A percentile compares a stretch with the other conserved stretches of the same genome.
phyloP scores from a whole-genome alignment of 345 rosid species.

The Camelina sativa region DNA sequence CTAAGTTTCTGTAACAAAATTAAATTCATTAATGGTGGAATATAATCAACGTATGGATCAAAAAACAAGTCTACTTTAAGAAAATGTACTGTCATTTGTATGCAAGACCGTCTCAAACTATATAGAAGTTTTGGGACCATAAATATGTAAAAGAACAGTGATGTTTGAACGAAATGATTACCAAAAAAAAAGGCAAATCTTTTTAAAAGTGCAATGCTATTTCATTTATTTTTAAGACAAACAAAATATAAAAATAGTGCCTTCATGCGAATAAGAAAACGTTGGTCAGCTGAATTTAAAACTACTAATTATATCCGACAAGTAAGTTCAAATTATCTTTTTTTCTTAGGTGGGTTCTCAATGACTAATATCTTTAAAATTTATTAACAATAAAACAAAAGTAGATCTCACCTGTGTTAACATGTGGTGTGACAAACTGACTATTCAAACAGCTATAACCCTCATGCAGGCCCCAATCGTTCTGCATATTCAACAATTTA shows the following conservation, averaged over 20 bases:
- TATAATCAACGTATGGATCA: not conserved
- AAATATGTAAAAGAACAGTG: not conserved
- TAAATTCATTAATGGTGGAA: not conserved
- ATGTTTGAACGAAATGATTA: conserved; percentile 1
- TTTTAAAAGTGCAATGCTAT: not conserved
- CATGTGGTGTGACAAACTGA: conserved; percentile 40
- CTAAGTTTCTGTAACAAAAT: not conserved
- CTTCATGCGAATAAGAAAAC: not conserved
- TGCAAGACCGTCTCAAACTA: not conserved
- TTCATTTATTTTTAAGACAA: not conserved
- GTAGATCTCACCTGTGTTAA: conserved; percentile 46
- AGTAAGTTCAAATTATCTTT: not conserved
- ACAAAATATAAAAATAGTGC: not conserved
- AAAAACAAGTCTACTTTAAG: not conserved
- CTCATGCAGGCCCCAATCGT: conserved; percentile 64
- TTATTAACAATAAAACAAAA: not conserved
- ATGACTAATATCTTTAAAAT: not conserved
- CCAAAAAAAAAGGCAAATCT: not conserved
- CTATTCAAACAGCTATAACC: conserved; percentile 55
- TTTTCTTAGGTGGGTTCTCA: not conserved
- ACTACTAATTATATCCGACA: not conserved
- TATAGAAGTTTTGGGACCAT: not conserved
- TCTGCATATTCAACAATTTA: conserved; percentile 46
- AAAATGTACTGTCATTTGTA: not conserved
- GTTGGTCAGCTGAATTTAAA: conserved; percentile 6